phyloP scores from a whole-genome alignment of 2,329 filamentous ascomycete genomes.

The Rutstroemia sp. region DNA sequence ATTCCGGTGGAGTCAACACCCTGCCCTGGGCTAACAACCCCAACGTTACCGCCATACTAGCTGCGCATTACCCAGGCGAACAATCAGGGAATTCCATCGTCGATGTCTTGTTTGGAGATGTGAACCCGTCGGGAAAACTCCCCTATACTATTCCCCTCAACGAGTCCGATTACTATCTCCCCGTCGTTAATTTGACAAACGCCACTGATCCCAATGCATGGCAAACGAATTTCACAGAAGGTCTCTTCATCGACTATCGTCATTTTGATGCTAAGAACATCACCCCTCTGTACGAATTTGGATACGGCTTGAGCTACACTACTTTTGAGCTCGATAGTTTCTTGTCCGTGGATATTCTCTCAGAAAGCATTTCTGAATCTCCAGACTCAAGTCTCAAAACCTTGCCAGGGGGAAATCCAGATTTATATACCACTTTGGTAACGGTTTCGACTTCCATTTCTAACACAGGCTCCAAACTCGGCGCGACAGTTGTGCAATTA shows the following conservation, averaged over 20 bases:
- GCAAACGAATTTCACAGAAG: conserved; percentile 64
- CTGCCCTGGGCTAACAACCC: conserved; percentile 55
- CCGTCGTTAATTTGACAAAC: conserved; percentile 36
- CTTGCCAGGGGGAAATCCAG: conserved; percentile 45
- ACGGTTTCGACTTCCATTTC: conserved; percentile 39
- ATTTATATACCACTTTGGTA: conserved; percentile 46
- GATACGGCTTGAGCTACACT: conserved; percentile 71
- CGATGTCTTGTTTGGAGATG: conserved; percentile 71
- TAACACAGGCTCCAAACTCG: conserved; percentile 40
- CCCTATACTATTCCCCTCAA: conserved; percentile 54
- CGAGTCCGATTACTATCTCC: conserved; percentile 43
- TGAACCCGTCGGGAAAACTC: conserved; percentile 64
- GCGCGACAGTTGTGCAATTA: conserved; percentile 26
- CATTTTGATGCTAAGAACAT: conserved; percentile 54
- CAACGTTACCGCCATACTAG: conserved; percentile 76
- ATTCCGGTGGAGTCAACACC: conserved; percentile 60
- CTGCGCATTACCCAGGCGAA: conserved; percentile 71
- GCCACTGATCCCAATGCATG: conserved; percentile 14
- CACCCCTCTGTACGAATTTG: conserved; percentile 70
- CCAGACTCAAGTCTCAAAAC: conserved; percentile 31
- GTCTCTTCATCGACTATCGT: conserved; percentile 72
- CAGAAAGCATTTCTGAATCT: conserved; percentile 9
- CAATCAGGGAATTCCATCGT: conserved; percentile 71
- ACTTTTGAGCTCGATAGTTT: conserved; percentile 48
- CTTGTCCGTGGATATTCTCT: conserved; percentile 28